Percentiles rank a stretch among this genome's conserved stretches.
Conservation (phyloP, 495 filamentous ascomycete species). For the Hypoxylon rickii region DNA sequence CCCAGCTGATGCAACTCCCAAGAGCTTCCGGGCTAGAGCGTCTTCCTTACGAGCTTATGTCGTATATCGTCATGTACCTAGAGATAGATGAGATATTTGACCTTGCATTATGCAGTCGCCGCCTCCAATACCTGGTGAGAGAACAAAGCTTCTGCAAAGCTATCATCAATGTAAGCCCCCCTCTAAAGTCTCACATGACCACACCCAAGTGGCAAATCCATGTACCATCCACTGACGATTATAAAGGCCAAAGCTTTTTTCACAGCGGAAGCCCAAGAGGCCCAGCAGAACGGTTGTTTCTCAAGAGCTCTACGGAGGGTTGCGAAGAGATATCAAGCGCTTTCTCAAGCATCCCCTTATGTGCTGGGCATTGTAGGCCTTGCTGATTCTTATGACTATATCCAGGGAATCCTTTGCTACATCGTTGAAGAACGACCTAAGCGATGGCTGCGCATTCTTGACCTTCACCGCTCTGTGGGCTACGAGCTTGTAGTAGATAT, state of each 20-base stretch:
- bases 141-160: conserved; percentile 66
- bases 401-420: conserved; percentile 67
- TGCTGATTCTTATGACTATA: conserved; percentile 65
- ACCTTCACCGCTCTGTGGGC: conserved; percentile 57
- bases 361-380: conserved; percentile 62
- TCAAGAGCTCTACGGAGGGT: conserved; percentile 61
- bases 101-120: conserved; percentile 55
- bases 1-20: conserved; percentile 8
- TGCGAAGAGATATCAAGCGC: conserved; percentile 64
- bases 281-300: conserved; percentile 53
- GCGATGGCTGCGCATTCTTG: conserved; percentile 64
- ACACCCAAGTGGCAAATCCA: neutral
- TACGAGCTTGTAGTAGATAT: conserved; percentile 65
- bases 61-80: conserved; percentile 61
- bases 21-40: conserved; percentile 25
- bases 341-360: conserved; percentile 66
- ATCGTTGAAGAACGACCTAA: conserved; percentile 44
- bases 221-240: conserved; percentile 7
- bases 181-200: conserved; percentile 19
- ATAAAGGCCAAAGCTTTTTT: conserved; percentile 58
- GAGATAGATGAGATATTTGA: conserved; percentile 56
- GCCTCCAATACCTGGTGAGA: conserved; percentile 56
- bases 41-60: conserved; percentile 68
- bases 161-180: conserved; percentile 59
- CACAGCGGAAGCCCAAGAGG: conserved; percentile 62